A percentile compares a stretch with the other conserved stretches of the same genome.
phyloP scores from a whole-genome alignment of 148 eudicot species.

The Camellia japonica region DNA sequence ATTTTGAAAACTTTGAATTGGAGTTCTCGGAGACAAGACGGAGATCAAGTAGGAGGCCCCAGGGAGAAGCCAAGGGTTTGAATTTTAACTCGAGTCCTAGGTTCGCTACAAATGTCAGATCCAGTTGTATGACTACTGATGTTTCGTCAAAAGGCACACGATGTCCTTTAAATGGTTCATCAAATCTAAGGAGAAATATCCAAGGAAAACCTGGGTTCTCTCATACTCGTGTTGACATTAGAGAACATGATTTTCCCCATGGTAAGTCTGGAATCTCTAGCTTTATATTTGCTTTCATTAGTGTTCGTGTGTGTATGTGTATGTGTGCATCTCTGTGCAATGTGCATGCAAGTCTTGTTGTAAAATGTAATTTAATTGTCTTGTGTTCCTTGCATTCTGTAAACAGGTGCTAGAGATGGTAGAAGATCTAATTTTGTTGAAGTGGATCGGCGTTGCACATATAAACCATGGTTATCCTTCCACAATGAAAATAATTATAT shows the following conservation, averaged over 20 bases:
- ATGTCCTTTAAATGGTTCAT: no score
- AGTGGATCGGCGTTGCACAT: constrained; percentile 41
- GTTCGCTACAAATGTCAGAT: constrained; percentile 20
- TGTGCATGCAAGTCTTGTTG: no score
- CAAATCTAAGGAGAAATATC: no score
- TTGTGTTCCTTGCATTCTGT: background rate
- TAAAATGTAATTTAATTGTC: background rate
- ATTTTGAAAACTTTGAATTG: constrained; percentile 53
- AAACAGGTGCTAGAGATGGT: constrained; percentile 35
- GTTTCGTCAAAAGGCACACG: no score
- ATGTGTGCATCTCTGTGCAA: no score
- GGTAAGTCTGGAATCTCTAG: no score
- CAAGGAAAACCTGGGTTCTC: no score
- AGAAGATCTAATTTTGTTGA: constrained; percentile 13
- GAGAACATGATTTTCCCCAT: no score
- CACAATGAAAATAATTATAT: constrained; percentile 16
- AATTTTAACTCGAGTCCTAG: constrained; percentile 22
- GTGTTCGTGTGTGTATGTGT: no score
- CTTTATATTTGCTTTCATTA: no score
- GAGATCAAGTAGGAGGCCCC: constrained; percentile 51
- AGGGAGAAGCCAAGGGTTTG: constrained; percentile 28
- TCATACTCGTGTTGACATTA: no score
- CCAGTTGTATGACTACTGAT: no score
- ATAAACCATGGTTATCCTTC: constrained; percentile 28
- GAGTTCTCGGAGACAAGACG: constrained; percentile 56